Base-by-base conservation (phyloP, 805 yeast species). In the Saccharomycopsis fermentans region DNA sequence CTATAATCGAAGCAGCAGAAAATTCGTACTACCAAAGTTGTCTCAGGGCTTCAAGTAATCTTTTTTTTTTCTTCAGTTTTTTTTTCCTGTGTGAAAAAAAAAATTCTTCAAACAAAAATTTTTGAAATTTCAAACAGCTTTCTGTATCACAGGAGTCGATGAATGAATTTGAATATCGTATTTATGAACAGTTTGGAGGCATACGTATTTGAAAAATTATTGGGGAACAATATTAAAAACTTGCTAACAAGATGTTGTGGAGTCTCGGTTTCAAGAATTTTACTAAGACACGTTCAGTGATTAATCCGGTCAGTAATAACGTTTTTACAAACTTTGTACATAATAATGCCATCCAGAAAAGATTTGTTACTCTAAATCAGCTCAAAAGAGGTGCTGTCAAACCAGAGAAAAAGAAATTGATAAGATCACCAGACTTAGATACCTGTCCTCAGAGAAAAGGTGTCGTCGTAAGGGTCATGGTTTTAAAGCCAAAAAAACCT, bases 401-500 rank as follows among this genome's bases (percentile, higher is more conserved):
- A 62, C 84, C 84, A 32, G 72, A 73, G 63, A 74, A 73, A 61
- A 71, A 70, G 53, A 75, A 76, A 64, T 69, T 74, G 6, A 72
- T 81, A 1, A 82, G 81, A 63, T 80, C 97, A 0, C 97, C 97
- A 6, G 95, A 90, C 72, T 80, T 94, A 60, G 85, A 84, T 4
- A 71, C 71, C n/a, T 81, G 85, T 64, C 99, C 99, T 1, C 86
- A 90, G 66, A 83, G 84, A 65, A 90, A 91, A 65, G 99, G 97
- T 40, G 98, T 94, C 4, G 96, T 94, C 11, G 75, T 91, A 55
- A 81, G 96, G 70, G 96, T 94, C 34, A 87, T 92, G 94, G 89
- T 91, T 57, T 78, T 91, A 65, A 94, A 94, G 72, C 99, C 99
- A 52, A 94, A 94, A 77, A 94, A 94, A 71, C 99, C 99, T 37